Conservation (phyloP, 2,329 filamentous ascomycete genomes). For the Blumeriella jaapii region DNA sequence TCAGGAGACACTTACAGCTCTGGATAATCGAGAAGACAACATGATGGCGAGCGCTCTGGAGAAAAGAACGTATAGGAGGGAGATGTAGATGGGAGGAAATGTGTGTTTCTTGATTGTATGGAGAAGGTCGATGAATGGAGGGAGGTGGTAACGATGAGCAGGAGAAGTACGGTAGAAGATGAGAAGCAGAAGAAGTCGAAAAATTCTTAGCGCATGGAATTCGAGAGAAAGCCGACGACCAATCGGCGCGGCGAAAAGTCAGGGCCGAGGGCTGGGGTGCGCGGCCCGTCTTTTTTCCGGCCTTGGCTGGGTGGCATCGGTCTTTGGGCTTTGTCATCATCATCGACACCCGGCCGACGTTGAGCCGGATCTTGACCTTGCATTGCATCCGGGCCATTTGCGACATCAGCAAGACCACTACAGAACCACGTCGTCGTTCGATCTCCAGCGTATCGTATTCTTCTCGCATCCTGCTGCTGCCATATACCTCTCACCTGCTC, state of each 20-base stretch:
- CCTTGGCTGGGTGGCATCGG: too few species aligned
- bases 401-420: too few species aligned
- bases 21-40: constrained; percentile 60
- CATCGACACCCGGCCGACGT: too few species aligned
- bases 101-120: not conserved
- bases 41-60: constrained; percentile 40
- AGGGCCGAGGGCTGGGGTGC: not conserved
- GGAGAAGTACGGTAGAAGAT: not conserved
- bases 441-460: too few species aligned
- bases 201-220: constrained; percentile 1
- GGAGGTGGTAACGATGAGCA: constrained; percentile 2
- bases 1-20: constrained; percentile 52
- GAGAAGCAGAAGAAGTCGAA: not conserved
- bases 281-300: too few species aligned
- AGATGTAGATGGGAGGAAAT: constrained; percentile 1
- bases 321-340: too few species aligned
- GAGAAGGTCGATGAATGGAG: too few species aligned
- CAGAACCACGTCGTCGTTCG: too few species aligned
- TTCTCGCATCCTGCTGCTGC: too few species aligned
- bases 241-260: not conserved
- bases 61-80: too few species aligned
- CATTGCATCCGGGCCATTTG: too few species aligned
- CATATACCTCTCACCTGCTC: not conserved
- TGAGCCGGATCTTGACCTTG: too few species aligned
- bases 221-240: not conserved